phyloP scores from a whole-genome alignment of 495 filamentous ascomycete genomes.

The Neurospora sp. region DNA sequence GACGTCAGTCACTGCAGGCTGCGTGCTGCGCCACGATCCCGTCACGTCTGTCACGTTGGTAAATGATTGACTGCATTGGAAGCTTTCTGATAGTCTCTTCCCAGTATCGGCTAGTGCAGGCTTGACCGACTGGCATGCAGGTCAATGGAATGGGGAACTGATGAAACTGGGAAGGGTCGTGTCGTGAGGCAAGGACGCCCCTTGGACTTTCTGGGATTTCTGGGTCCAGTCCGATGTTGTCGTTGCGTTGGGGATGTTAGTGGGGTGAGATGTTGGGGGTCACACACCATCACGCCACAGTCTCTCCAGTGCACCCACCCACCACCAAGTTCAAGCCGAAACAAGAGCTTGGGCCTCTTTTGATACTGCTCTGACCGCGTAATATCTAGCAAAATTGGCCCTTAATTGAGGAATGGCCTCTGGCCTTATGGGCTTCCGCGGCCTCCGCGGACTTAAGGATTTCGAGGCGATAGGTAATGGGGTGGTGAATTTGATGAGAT shows the following conservation, averaged over 20 bases:
- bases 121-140: neutral
- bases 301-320: neutral
- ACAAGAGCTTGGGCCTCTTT: neutral
- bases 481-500: neutral
- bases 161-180: neutral
- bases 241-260: neutral
- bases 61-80: neutral
- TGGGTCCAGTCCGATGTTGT: neutral
- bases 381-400: neutral
- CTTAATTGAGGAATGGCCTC: neutral
- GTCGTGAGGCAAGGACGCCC: neutral
- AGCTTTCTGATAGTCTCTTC: neutral
- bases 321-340: neutral
- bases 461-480: neutral
- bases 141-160: neutral
- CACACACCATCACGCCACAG: neutral
- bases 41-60: neutral
- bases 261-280: neutral
- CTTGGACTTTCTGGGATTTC: neutral
- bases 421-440: neutral
- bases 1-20: neutral
- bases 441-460: neutral
- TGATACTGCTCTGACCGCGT: neutral
- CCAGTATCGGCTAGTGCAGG: neutral
- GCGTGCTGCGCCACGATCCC: neutral